A percentile compares a stretch with the other conserved stretches of the same genome.
Conservation (phyloP, 169 alveolate genomes). For the Eimeria nieschulzi region DNA sequence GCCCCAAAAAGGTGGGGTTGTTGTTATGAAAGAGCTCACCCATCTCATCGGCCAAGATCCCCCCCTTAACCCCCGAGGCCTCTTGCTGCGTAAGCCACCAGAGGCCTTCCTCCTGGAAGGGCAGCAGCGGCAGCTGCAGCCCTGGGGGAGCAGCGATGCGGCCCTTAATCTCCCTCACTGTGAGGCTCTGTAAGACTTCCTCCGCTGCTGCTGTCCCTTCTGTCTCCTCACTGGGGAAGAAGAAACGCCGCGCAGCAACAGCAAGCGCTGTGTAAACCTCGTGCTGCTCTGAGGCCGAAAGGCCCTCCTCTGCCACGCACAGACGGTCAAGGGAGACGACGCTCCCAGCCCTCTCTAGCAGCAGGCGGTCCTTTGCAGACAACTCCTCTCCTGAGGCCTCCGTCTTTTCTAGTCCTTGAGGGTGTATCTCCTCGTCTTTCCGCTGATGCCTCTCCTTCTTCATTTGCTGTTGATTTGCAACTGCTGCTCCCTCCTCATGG, state of each 20-base stretch:
- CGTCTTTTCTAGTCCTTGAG: background rate
- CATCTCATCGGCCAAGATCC: constrained; percentile 89
- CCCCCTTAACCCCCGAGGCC: constrained; percentile 81
- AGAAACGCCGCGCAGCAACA: constrained; percentile 36
- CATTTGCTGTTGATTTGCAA: background rate
- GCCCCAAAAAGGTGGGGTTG: no score
- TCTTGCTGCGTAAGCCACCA: constrained; percentile 84
- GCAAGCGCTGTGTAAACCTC: constrained; percentile 33
- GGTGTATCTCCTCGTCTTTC: background rate
- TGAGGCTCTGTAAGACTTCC: constrained; percentile 40
- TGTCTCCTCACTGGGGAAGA: constrained; percentile 33
- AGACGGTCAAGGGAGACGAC: constrained; percentile 32
- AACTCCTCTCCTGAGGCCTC: background rate
- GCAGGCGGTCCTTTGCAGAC: constrained; percentile 26
- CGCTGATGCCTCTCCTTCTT: background rate
- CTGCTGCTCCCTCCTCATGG: background rate
- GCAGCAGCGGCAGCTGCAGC: constrained; percentile 77
- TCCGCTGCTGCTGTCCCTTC: constrained; percentile 12
- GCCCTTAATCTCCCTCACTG: constrained; percentile 44
- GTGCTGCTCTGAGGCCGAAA: constrained; percentile 24
- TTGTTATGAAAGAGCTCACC: constrained; percentile 78
- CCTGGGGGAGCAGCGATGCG: constrained; percentile 63
- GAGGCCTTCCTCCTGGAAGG: constrained; percentile 85
- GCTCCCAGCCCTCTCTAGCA: constrained; percentile 53
- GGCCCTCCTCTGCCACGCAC: constrained; percentile 15